Evolutionary conservation across 2,329 filamentous ascomycete species (phyloP).

Genomic region (Aspergillus felis): DNA sequence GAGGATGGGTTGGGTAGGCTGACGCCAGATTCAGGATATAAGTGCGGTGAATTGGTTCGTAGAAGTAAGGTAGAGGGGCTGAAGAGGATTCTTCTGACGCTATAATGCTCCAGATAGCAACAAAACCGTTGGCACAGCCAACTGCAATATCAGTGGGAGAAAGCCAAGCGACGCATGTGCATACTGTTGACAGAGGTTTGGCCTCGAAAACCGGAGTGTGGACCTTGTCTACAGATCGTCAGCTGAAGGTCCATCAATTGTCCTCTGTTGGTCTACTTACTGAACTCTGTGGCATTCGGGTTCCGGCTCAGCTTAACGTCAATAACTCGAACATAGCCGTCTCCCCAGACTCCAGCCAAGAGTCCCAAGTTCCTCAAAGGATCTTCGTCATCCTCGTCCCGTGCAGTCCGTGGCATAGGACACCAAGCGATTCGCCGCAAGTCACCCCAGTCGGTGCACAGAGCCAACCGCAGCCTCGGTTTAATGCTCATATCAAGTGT

Average conservation of each 20-base stretch:
- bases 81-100: slow-evolving; percentile 12
- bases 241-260: not conserved
- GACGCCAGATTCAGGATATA: slow-evolving; percentile 41
- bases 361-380: slow-evolving; percentile 44
- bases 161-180: slow-evolving; percentile 55
- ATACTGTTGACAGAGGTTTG: slow-evolving; percentile 49
- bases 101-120: slow-evolving; percentile 52
- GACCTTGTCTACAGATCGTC: slow-evolving; percentile 36
- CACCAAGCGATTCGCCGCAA: slow-evolving; percentile 56
- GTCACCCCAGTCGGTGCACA: slow-evolving; percentile 58
- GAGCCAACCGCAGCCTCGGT: slow-evolving; percentile 47
- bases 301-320: slow-evolving; percentile 42
- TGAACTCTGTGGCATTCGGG: slow-evolving; percentile 27
- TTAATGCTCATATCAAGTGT: slow-evolving; percentile 41
- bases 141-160: slow-evolving; percentile 53
- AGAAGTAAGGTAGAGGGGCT: slow-evolving; percentile 31
- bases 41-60: slow-evolving; percentile 33
- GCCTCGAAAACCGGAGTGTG: slow-evolving; percentile 48
- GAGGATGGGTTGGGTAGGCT: slow-evolving; percentile 52
- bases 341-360: slow-evolving; percentile 55
- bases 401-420: slow-evolving; percentile 39
- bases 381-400: slow-evolving; percentile 27
- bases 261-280: slow-evolving; percentile 18
- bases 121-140: slow-evolving; percentile 54
- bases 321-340: slow-evolving; percentile 54